These are phyloP conservation scores for Camelina hispida DNA, from an alignment of 345 rosid genomes.

Conservation along the genomic window DNA sequence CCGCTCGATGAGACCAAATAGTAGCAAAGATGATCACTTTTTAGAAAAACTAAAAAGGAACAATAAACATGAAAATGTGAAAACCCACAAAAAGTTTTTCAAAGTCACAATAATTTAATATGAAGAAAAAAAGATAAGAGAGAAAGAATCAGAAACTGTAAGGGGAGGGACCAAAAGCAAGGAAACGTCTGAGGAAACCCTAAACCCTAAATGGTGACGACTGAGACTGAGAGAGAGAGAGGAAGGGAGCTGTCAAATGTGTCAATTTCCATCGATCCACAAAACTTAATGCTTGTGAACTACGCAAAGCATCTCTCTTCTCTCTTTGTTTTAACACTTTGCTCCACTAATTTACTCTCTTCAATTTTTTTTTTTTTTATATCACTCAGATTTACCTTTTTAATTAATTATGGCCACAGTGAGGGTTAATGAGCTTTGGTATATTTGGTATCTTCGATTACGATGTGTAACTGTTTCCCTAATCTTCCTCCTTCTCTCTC, in stretches of 20 bases:
- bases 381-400: slow-evolving; percentile 33
- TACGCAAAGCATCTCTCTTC: slow-evolving; percentile 44
- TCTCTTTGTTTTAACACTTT: slow-evolving; percentile 30
- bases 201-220: slow-evolving; percentile 43
- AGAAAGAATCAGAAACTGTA: slow-evolving; percentile 11
- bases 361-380: slow-evolving; percentile 25
- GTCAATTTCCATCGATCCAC: slow-evolving; percentile 44
- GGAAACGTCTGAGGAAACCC: slow-evolving; percentile 40
- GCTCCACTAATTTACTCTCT: slow-evolving; percentile 34
- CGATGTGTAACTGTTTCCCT: slow-evolving; percentile 47
- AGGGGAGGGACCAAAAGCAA: slow-evolving; percentile 34
- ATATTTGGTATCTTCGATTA: slow-evolving; percentile 44
- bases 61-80: slow-evolving; percentile 1
- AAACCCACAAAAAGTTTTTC: slow-evolving; percentile 20
- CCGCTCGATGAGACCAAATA: slow-evolving; percentile 32
- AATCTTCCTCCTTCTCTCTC: slow-evolving; percentile 26
- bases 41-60: slow-evolving; percentile 33
- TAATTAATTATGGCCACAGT: slow-evolving; percentile 32
- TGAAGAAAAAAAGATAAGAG: neutral
- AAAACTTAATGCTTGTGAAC: slow-evolving; percentile 39
- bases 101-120: slow-evolving; percentile 24
- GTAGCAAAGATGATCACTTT: slow-evolving; percentile 26
- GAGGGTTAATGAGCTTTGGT: slow-evolving; percentile 39
- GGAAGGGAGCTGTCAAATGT: slow-evolving; percentile 41
- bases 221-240: slow-evolving; percentile 11